phyloP scores from a whole-genome alignment of 768 basidiomycete species.

The Podaxis pistillaris region DNA sequence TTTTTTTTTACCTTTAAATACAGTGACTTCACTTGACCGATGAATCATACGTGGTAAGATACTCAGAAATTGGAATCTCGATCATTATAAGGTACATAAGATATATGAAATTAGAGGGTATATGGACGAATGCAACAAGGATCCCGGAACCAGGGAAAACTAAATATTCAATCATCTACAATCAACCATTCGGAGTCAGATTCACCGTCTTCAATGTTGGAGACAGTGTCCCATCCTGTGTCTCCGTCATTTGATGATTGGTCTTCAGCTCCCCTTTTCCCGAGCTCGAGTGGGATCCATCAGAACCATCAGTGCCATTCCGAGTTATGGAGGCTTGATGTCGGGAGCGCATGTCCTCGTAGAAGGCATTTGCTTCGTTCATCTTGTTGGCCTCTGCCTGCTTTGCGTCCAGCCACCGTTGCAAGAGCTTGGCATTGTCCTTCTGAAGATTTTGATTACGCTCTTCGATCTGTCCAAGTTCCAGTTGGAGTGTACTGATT shows the following conservation, averaged over 20 bases:
- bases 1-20: slow-evolving; percentile 20
- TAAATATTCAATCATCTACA: slow-evolving; percentile 40
- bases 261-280: slow-evolving; percentile 69
- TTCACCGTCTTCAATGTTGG: slow-evolving; percentile 66
- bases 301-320: slow-evolving; percentile 39
- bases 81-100: slow-evolving; percentile 21
- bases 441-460: slow-evolving; percentile 83
- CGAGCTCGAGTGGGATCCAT: slow-evolving; percentile 42
- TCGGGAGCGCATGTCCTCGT: slow-evolving; percentile 80
- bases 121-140: slow-evolving; percentile 21
- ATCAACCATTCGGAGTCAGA: slow-evolving; percentile 93
- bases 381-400: slow-evolving; percentile 90
- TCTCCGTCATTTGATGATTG: slow-evolving; percentile 42
- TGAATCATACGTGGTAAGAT: not conserved
- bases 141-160: slow-evolving; percentile 3
- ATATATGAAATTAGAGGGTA: slow-evolving; percentile 29
- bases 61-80: slow-evolving; percentile 1
- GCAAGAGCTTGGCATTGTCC: slow-evolving; percentile 93
- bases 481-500: slow-evolving; percentile 86
- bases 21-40: slow-evolving; percentile 5
- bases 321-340: slow-evolving; percentile 62
- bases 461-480: slow-evolving; percentile 86
- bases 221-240: slow-evolving; percentile 75
- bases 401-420: slow-evolving; percentile 96
- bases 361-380: slow-evolving; percentile 91